Conservation (phyloP, 345 rosid species). For the Triadica sebifera region DNA sequence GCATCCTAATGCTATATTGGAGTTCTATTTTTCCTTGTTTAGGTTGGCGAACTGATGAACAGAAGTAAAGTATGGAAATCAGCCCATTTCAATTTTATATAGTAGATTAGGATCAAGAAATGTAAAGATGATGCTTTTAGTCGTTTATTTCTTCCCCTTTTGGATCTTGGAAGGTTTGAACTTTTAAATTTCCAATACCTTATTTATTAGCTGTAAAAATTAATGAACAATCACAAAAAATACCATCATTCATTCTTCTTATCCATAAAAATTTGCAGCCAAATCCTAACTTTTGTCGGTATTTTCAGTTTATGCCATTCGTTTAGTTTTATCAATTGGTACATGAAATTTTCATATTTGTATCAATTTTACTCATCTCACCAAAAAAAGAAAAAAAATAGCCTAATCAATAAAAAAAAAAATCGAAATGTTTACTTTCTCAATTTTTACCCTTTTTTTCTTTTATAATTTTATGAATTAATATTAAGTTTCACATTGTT, state of each 20-base stretch:
- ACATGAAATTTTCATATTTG: too few species aligned
- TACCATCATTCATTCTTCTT: background rate
- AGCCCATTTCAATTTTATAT: background rate
- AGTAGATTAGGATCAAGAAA: background rate
- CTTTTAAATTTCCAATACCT: background rate
- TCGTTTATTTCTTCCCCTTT: background rate
- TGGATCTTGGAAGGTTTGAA: background rate
- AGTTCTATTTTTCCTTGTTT: background rate
- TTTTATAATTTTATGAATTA: background rate
- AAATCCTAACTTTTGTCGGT: background rate
- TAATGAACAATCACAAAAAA: background rate
- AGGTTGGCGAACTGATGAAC: background rate
- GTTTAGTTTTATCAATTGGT: background rate
- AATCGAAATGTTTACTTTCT: too few species aligned
- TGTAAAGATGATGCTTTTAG: background rate
- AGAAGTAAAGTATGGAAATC: background rate
- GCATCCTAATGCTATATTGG: background rate
- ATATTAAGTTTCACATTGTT: background rate
- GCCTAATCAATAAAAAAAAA: too few species aligned
- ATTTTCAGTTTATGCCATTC: background rate
- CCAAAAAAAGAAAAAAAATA: too few species aligned
- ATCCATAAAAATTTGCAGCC: background rate
- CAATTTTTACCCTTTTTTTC: too few species aligned
- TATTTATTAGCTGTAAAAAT: background rate
- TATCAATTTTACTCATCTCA: too few species aligned